These are phyloP conservation scores for Bacidia gigantensis DNA, from an alignment of 495 filamentous ascomycete genomes.

Conservation along the genomic window DNA sequence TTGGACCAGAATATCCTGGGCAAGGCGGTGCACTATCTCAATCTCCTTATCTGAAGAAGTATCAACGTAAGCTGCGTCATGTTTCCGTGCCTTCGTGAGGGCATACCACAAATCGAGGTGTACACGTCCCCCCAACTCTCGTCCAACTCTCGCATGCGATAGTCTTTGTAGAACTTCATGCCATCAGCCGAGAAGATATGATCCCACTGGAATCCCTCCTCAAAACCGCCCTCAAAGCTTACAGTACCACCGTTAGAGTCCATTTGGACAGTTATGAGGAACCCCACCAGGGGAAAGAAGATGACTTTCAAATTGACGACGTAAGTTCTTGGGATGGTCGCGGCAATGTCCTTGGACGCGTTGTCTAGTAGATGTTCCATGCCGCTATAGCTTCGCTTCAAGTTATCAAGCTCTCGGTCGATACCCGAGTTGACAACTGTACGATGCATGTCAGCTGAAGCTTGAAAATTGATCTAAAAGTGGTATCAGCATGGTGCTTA, in stretches of 20 bases:
- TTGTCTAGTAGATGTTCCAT: conserved; percentile 57
- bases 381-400: conserved; percentile 67
- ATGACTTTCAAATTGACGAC: conserved; percentile 59
- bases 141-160: conserved; percentile 73
- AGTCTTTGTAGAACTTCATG: conserved; percentile 76
- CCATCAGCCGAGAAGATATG: conserved; percentile 61
- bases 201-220: conserved; percentile 52
- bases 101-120: conserved; percentile 62
- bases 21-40: conserved; percentile 69
- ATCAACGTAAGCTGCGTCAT: not conserved
- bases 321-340: conserved; percentile 46
- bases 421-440: conserved; percentile 62
- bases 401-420: conserved; percentile 60
- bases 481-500: not conserved
- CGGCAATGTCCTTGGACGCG: conserved; percentile 47
- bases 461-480: conserved; percentile 61
- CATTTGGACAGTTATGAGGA: conserved; percentile 62
- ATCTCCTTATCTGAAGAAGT: conserved; percentile 96
- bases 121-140: conserved; percentile 73
- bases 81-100: not conserved
- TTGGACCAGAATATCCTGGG: conserved; percentile 55
- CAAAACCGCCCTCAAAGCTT: conserved; percentile 48
- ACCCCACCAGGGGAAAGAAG: conserved; percentile 85
- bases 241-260: conserved; percentile 47
- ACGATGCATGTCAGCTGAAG: conserved; percentile 56